Base-by-base conservation (phyloP, 768 basidiomycete genomes). In the Termitomyces titanicus region DNA sequence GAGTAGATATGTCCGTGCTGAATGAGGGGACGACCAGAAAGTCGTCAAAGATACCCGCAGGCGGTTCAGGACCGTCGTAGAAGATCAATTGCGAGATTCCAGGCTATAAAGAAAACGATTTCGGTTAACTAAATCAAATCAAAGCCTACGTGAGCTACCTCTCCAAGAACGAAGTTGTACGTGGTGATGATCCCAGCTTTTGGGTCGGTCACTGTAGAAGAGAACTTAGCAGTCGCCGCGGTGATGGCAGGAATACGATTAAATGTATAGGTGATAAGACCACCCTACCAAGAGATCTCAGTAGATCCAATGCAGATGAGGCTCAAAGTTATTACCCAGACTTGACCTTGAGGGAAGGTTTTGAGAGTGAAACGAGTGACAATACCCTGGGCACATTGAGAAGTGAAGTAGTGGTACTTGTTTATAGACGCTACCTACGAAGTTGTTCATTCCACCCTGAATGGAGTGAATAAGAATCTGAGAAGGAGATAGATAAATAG, bases 401-500 rank as follows among this genome's bases (percentile, higher is more conserved):
- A 37, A 20, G 3, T 24, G 33, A 27, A 27, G 12, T 10, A 18
- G 22, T 13, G 3, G n/a, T 37, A 27, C n/a, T 18, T 13, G 12
- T n/a, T 9, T 13, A 35, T 24, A 25, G n/a, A 49, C 35, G 12
- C 6, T 4, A 8, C 60, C 31, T 37, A 71, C 76, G 55, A 84
- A 86, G 57, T 87, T 88, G 58, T 88, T 85, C 59, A 74, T 64
- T 10, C 84, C 85, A 31, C 85, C 86, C 81, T 85, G 57, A 2
- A 18, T 24, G 27, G 4, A 33, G 35, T 43, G 17, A n/a, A 10
- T 3, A 10, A 22, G 12, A 38, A 18, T 43, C 8, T 15, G 20
- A 17, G 5, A 46, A 29, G 3, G 17, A 47, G 8, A 15, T 22
- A 22, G 17, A 25, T 2, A 17, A 39, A 35, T 24, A 1, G 20